These are phyloP conservation scores for Suillus paluster DNA, from an alignment of 768 basidiomycete genomes.

Conservation along the genomic window DNA sequence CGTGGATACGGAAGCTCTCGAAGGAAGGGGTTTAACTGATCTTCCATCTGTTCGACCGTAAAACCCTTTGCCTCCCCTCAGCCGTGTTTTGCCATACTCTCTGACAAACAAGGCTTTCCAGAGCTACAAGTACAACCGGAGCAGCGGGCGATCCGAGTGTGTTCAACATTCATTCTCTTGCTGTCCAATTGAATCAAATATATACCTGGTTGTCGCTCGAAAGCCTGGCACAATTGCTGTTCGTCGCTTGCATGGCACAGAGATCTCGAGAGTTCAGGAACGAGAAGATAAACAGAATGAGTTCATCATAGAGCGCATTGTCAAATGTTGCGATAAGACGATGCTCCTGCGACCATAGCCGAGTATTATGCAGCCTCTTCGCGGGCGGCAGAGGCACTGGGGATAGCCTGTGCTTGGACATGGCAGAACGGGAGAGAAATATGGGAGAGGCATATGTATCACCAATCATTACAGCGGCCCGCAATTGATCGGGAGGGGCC, in stretches of 20 bases:
- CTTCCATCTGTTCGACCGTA: conserved; percentile 58
- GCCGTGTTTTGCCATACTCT: conserved; percentile 67
- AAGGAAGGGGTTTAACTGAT: conserved; percentile 62
- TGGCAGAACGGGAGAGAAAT: conserved; percentile 23
- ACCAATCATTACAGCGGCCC: not conserved
- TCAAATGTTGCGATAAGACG: conserved; percentile 48
- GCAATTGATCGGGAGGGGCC: not conserved
- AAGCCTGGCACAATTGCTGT: conserved; percentile 68
- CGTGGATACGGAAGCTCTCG: conserved; percentile 38
- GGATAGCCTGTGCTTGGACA: conserved; percentile 59
- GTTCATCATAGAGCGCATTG: conserved; percentile 71
- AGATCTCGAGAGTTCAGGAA: conserved; percentile 70
- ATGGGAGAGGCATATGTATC: conserved; percentile 5
- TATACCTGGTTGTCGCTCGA: conserved; percentile 68
- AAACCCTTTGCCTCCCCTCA: conserved; percentile 72
- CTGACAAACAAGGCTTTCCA: conserved; percentile 71
- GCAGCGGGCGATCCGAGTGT: conserved; percentile 9
- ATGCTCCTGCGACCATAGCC: conserved; percentile 16
- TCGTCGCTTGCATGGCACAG: conserved; percentile 64
- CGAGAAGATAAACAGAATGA: conserved; percentile 75
- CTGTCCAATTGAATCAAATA: conserved; percentile 24
- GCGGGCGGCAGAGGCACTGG: conserved; percentile 54
- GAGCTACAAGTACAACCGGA: conserved; percentile 41
- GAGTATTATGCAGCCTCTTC: conserved; percentile 53
- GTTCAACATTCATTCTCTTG: conserved; percentile 22